Base-by-base conservation (phyloP, 1,139 yeast species). In the Lodderomyces elongisporus region DNA sequence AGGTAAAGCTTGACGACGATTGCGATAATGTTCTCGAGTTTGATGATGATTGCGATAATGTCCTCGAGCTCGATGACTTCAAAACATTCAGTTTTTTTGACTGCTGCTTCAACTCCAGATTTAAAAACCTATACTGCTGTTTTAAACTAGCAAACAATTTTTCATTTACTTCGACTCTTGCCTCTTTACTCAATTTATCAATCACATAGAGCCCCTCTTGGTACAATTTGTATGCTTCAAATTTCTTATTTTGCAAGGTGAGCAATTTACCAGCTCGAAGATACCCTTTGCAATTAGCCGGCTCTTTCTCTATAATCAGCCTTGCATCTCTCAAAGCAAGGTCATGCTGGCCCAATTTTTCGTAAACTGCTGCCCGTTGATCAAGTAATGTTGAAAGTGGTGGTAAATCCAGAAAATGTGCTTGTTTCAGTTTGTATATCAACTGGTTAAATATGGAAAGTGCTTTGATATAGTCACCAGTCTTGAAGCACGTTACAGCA, bases 301-400 rank as follows among this genome's bases (percentile, higher is more conserved):
- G 83, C 31, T 78, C 83, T 2, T 62, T 35, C 14, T 53, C 48
- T 3, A 71, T 55, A 43, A 74, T 54, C 28, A 47, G 55, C 20
- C 60, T 52, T 0, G 77, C 71, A 39, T 76, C 81, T 17, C 45
- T 44, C 28, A 72, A 46, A 0, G 85, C 80, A 16, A 53, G 53
- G 0, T 51, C 52, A 2, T 54, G 28, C 13, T 63, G 57, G 2
- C 59, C 58, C 33, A 77, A 40, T 46, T 75, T 78, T 45, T 77
- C 80, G 48, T 60, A 66, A 1, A 79, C 68, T 0, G 85, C 84
- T 2, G 84, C 77, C 17, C 84, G 49, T 41, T 47, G 83, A 57
- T 65, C 79, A 51, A 51, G 58, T 39, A 65, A 23, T 1, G 57
- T 46, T 3, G 44, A 35, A 14, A 53, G 21, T 40, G 46, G 43